Conservation (phyloP, 345 rosid species). For the Microcos paniculata region DNA sequence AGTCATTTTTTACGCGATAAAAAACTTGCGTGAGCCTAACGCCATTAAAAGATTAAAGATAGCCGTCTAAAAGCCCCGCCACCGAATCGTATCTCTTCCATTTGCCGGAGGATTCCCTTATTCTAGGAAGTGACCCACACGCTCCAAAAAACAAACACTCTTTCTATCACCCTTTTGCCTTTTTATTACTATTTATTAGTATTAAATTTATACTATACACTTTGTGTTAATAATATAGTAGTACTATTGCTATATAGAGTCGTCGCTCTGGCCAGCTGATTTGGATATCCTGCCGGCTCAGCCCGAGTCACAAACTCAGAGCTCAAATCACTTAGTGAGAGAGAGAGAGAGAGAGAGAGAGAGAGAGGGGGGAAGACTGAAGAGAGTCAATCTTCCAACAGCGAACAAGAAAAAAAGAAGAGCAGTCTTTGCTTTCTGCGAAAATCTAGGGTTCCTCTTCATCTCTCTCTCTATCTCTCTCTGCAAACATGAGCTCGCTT, state of each 20-base stretch:
- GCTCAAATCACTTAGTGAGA: neutral
- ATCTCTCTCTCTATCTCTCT: too few species aligned
- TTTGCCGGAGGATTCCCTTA: too few species aligned
- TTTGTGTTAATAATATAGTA: too few species aligned
- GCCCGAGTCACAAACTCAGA: conserved; percentile 7
- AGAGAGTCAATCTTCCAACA: neutral
- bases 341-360: neutral
- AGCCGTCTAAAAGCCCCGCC: too few species aligned
- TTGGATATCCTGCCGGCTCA: neutral
- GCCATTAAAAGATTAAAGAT: too few species aligned
- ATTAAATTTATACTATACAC: too few species aligned
- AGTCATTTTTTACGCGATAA: too few species aligned
- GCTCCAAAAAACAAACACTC: neutral
- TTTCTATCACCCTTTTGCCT: neutral
- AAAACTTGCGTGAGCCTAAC: too few species aligned
- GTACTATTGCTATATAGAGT: too few species aligned
- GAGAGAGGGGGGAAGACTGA: neutral
- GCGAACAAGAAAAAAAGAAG: neutral
- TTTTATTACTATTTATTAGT: neutral
- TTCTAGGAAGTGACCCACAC: neutral
- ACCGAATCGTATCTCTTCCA: neutral
- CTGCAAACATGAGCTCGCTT: conserved; percentile 53
- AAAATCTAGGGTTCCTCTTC: neutral
- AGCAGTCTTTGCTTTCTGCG: neutral
- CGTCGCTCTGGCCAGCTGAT: neutral